phyloP scores from a whole-genome alignment of 2,329 filamentous ascomycete genomes.

The Pseudogymnoascus sp. region DNA sequence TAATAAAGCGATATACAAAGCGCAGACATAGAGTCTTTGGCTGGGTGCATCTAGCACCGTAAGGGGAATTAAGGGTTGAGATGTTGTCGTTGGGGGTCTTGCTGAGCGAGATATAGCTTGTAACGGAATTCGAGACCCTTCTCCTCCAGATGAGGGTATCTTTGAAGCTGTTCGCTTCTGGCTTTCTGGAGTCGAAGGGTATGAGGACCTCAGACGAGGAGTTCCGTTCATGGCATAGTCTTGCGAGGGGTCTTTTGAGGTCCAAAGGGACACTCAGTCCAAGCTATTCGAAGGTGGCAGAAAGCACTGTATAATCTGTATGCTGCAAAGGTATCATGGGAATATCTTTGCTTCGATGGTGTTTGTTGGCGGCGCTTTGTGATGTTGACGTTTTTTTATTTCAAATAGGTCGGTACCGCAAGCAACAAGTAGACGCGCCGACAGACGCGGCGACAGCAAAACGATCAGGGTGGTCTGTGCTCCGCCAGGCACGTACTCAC shows the following conservation, averaged over 20 bases:
- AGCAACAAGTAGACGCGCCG: conserved; percentile 1
- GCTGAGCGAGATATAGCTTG: conserved; percentile 21
- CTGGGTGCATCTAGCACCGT: conserved; percentile 79
- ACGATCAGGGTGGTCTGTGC: not conserved
- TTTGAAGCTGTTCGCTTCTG: conserved; percentile 29
- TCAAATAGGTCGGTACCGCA: not conserved
- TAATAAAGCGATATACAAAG: conserved; percentile 67
- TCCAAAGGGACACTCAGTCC: conserved; percentile 3
- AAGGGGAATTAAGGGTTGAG: conserved; percentile 65
- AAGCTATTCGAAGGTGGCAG: not conserved
- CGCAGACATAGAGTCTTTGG: conserved; percentile 78
- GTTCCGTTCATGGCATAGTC: conserved; percentile 62
- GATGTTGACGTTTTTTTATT: conserved; percentile 5
- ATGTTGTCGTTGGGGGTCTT: conserved; percentile 14
- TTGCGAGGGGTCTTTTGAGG: conserved; percentile 11
- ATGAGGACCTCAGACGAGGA: conserved; percentile 74
- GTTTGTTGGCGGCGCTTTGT: conserved; percentile 5
- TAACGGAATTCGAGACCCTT: conserved; percentile 20
- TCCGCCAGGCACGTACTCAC: not conserved
- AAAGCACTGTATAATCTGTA: not conserved
- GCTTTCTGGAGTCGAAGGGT: conserved; percentile 63
- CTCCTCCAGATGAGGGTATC: conserved; percentile 22
- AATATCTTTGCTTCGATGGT: not conserved
- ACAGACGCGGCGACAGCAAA: conserved; percentile 7
- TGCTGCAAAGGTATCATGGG: not conserved